Conservation (phyloP, 805 yeast species). For the Ogataea thermomethanolica region DNA sequence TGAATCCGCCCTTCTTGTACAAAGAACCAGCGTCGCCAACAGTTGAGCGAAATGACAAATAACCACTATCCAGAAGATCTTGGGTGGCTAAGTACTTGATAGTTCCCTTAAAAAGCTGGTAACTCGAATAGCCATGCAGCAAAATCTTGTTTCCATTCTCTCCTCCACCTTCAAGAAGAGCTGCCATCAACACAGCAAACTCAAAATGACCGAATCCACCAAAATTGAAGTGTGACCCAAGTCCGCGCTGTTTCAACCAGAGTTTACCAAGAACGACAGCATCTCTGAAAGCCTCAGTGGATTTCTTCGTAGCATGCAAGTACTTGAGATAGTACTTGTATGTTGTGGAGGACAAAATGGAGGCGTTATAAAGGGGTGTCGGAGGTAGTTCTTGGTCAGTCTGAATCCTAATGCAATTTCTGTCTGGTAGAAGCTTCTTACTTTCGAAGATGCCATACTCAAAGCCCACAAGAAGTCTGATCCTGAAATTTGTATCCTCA, state of each 20-base stretch:
- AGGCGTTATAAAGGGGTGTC: conserved; percentile 84
- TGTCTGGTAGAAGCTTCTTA: conserved; percentile 73
- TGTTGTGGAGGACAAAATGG: conserved; percentile 66
- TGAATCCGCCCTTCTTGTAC: conserved; percentile 57
- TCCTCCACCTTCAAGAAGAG: conserved; percentile 82
- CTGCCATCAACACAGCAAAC: conserved; percentile 76
- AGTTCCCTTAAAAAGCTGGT: conserved; percentile 89
- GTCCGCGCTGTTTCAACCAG: conserved; percentile 89
- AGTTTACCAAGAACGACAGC: conserved; percentile 83
- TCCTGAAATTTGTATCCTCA: conserved; percentile 63
- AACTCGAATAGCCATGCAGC: conserved; percentile 84
- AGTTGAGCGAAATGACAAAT: conserved; percentile 61
- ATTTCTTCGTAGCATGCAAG: conserved; percentile 69
- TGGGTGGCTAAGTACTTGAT: conserved; percentile 76
- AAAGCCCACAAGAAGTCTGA: conserved; percentile 71
- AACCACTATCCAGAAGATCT: conserved; percentile 62
- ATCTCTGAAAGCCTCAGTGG: conserved; percentile 78
- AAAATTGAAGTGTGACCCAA: conserved; percentile 54
- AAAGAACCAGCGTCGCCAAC: conserved; percentile 44
- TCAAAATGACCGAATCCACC: conserved; percentile 93
- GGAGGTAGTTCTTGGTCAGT: conserved; percentile 49
- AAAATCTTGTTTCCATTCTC: conserved; percentile 69
- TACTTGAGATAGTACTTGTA: conserved; percentile 70
- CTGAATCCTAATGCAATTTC: conserved; percentile 77
- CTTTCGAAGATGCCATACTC: conserved; percentile 68